These are phyloP conservation scores for Bipolaris cookei DNA, from an alignment of 2,329 filamentous ascomycete species.

Conservation along the genomic window DNA sequence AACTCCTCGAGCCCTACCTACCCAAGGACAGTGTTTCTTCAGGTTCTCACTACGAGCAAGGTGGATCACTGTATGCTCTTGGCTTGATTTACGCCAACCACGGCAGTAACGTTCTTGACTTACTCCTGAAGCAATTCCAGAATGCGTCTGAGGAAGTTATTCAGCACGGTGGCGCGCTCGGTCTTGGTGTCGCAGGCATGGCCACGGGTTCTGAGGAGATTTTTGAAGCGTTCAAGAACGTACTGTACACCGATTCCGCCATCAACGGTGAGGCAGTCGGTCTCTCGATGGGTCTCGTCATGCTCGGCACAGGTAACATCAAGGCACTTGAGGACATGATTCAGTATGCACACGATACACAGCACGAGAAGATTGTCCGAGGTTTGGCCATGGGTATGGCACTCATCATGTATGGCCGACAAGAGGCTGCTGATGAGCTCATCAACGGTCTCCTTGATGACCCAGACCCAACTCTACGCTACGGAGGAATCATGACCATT, in stretches of 20 bases:
- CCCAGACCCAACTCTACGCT: conserved; percentile 89
- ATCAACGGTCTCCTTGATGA: conserved; percentile 93
- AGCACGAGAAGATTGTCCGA: conserved; percentile 98
- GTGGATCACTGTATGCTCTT: conserved; percentile 92
- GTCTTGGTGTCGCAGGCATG: conserved; percentile 96
- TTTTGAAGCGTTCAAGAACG: conserved; percentile 86
- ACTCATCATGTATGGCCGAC: conserved; percentile 95
- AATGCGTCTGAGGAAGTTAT: conserved; percentile 88
- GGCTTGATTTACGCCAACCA: conserved; percentile 98
- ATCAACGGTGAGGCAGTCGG: conserved; percentile 97
- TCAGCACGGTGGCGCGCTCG: conserved; percentile 93
- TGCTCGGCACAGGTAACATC: conserved; percentile 96
- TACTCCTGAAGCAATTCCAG: conserved; percentile 76
- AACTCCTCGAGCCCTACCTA: conserved; percentile 92
- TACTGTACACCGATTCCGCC: conserved; percentile 91
- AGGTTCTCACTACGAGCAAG: conserved; percentile 93
- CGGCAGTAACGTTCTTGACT: conserved; percentile 85
- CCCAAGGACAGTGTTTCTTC: conserved; percentile 74
- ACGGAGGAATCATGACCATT: conserved; percentile 98
- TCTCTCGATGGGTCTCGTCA: conserved; percentile 94
- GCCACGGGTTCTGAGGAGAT: conserved; percentile 89
- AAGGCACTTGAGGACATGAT: conserved; percentile 96
- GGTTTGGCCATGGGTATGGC: conserved; percentile 96
- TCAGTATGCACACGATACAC: conserved; percentile 94
- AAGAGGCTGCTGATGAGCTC: conserved; percentile 92